Percentiles rank a stretch among this genome's conserved stretches.
Evolutionary conservation across 164 flowering plant genomes (phyloP).

Genomic region (Macadamia integrifolia): DNA sequence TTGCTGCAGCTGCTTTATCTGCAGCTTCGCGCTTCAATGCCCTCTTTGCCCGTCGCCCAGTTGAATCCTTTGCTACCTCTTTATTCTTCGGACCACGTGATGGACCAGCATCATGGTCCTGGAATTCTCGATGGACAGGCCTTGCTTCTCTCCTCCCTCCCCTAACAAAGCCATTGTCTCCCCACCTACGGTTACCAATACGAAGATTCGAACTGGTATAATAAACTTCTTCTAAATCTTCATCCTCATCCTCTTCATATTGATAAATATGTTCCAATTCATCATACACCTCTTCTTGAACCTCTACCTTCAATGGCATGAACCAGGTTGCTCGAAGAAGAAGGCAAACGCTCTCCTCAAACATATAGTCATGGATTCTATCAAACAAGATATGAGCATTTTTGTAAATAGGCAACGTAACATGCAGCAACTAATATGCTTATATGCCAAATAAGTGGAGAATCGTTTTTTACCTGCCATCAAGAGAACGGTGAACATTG

Average conservation of each 20-base stretch:
- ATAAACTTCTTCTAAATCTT: conserved; percentile 51
- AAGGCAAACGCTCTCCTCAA: conserved; percentile 95
- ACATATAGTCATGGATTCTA: conserved; percentile 85
- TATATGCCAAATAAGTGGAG: background rate
- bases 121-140: conserved; percentile 36
- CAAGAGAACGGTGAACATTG: conserved; percentile 73
- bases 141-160: conserved; percentile 79
- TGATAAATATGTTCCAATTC: conserved; percentile 8
- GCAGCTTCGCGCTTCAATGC: conserved; percentile 85
- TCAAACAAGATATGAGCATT: background rate
- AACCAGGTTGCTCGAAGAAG: conserved; percentile 94
- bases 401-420: background rate
- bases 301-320: conserved; percentile 47
- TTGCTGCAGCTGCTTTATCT: conserved; percentile 71
- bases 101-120: conserved; percentile 13
- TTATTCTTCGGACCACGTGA: conserved; percentile 11
- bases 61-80: conserved; percentile 27
- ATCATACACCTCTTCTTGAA: conserved; percentile 34
- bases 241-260: conserved; percentile 39
- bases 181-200: conserved; percentile 90
- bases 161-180: conserved; percentile 79
- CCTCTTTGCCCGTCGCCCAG: conserved; percentile 72
- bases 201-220: conserved; percentile 42
- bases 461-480: conserved; percentile 58
- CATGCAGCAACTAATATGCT: background rate